Conservation (phyloP, 2,329 filamentous ascomycete genomes). For the Rhexocercosporidium sp. region DNA sequence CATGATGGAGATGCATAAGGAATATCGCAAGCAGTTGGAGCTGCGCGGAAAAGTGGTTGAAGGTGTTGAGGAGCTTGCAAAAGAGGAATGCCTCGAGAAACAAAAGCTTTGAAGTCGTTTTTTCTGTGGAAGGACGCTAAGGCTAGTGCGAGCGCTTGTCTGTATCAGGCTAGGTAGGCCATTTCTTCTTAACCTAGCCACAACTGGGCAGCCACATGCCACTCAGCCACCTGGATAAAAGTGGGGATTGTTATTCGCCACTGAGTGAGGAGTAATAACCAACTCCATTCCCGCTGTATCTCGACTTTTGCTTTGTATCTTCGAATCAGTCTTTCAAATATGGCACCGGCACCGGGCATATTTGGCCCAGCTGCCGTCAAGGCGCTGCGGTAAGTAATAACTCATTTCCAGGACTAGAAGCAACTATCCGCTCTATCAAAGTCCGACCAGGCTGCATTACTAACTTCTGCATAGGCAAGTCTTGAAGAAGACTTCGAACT, state of each 20-base stretch:
- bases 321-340: conserved; percentile 24
- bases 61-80: conserved; percentile 54
- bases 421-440: neutral
- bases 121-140: conserved; percentile 9
- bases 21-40: neutral
- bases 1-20: neutral
- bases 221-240: neutral
- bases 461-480: conserved; percentile 47
- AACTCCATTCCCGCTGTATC: neutral
- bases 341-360: conserved; percentile 41
- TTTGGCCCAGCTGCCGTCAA: conserved; percentile 42
- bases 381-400: conserved; percentile 37
- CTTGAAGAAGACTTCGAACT: conserved; percentile 52
- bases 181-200: no score
- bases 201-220: neutral
- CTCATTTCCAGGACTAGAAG: neutral
- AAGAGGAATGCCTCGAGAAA: conserved; percentile 60
- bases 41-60: neutral
- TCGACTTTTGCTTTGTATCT: conserved; percentile 1
- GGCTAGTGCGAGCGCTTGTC: neutral
- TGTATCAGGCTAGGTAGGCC: neutral
- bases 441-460: neutral
- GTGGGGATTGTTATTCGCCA: neutral
- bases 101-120: conserved; percentile 12
- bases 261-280: conserved; percentile 7